Evolutionary conservation across 345 rosid species (phyloP).

Genomic region (Pugionium dolabratum): DNA sequence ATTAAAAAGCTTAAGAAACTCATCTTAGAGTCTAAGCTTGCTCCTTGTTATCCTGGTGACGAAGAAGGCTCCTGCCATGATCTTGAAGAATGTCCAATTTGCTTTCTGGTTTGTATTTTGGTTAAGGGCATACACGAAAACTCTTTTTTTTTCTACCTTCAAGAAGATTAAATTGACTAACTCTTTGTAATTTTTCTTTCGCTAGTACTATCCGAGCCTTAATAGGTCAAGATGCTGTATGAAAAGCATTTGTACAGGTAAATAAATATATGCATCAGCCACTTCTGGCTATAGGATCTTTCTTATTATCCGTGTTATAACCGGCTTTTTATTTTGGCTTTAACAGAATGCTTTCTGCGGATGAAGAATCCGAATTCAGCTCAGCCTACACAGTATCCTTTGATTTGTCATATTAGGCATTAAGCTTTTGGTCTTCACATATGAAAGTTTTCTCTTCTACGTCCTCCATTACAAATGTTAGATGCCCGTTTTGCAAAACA

Average conservation of each 20-base stretch:
- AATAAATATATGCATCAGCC: not conserved
- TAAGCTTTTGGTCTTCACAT: slow-evolving; percentile 4
- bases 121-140: too few relatives aligned
- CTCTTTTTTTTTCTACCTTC: too few relatives aligned
- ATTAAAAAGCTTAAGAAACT: slow-evolving; percentile 92
- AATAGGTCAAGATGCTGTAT: slow-evolving; percentile 92
- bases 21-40: slow-evolving; percentile 90
- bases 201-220: slow-evolving; percentile 89
- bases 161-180: too few relatives aligned
- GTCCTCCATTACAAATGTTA: slow-evolving; percentile 57
- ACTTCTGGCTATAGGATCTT: not conserved
- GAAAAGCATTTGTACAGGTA: slow-evolving; percentile 99
- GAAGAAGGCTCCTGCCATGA: slow-evolving; percentile 66
- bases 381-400: slow-evolving; percentile 99
- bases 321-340: slow-evolving; percentile 10
- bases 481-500: slow-evolving; percentile 99
- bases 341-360: slow-evolving; percentile 93
- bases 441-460: slow-evolving; percentile 7
- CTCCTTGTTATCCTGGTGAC: slow-evolving; percentile 96
- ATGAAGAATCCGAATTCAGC: slow-evolving; percentile 95
- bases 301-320: not conserved
- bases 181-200: too few relatives aligned
- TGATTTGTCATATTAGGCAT: not conserved
- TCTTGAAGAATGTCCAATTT: slow-evolving; percentile 96
- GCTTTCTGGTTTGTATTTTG: slow-evolving; percentile 73